Base-by-base conservation (phyloP, 257 asterid genomes). In the Solanum clarkiae region DNA sequence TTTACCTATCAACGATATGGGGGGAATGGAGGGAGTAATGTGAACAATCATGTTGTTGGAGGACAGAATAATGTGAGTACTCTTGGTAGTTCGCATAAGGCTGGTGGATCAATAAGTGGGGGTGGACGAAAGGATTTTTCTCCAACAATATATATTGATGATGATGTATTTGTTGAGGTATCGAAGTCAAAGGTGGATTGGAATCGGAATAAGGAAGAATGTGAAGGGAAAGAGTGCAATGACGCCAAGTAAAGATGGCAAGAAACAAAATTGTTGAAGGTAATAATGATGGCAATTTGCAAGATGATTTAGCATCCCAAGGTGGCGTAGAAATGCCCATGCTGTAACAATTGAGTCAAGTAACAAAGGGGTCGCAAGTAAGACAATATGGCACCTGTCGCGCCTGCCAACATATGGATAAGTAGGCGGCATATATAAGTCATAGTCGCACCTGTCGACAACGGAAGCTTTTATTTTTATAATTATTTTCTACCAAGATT, bases 141-240 rank as follows among this genome's bases (percentile, higher is more conserved):
- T n/a, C n/a, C n/a, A n/a, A n/a, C n/a, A n/a, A n/a, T n/a, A n/a
- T 89, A 69, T 86, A 10, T 62, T 10, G 77, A 93, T 44, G 93
- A 60, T 79, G 83, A 92, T 74, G 97, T 91, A 82, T 91, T 88
- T 32, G 87, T 94, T 66, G 94, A 92, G 53, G 13, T 90, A 22
- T 94, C 99, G 77, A 88, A 88, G 7, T 91, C 94, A 17, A 95
- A 91, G 87, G 97, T 44, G 80, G 97, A 93, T 68, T 94, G 98
- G 98, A 59, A 55, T 47, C 85, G 6, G 36, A 81, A 47, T 84
- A 89, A 71, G 74, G 84, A 89, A 83, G 86, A 86, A 82, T 75
- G 86, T 45, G 80, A 84, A 83, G 82, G 62, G 84, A 45, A 86
- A 80, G 81, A 69, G 40, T 6, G 44, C 86, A 17, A 83, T 24